These are phyloP conservation scores for Linnemannia schmuckeri DNA, from an alignment of 192 early-diverging fungal species.

Conservation along the genomic window DNA sequence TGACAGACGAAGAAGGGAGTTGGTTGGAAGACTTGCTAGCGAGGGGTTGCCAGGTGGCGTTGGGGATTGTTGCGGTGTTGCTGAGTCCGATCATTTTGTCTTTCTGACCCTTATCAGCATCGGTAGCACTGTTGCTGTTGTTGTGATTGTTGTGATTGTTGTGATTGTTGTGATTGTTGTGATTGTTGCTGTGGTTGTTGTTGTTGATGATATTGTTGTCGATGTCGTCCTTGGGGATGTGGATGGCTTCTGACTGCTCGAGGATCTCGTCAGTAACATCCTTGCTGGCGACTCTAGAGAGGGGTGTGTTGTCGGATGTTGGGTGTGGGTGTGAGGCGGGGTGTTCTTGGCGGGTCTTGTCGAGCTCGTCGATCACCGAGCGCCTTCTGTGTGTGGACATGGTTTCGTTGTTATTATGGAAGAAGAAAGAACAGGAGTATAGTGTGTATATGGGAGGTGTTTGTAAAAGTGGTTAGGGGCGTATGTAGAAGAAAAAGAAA, in stretches of 20 bases:
- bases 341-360: slow-evolving; percentile 29
- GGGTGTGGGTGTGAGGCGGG: slow-evolving; percentile 19
- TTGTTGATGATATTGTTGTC: neutral
- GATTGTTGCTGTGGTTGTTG: neutral
- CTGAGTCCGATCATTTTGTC: slow-evolving; percentile 8
- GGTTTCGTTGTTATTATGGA: neutral
- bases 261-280: slow-evolving; percentile 37
- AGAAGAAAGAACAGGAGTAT: neutral
- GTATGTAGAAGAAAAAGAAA: too few relatives aligned
- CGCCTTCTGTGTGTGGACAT: neutral
- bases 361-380: slow-evolving; percentile 35
- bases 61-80: slow-evolving; percentile 13
- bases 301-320: neutral
- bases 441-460: neutral
- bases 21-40: slow-evolving; percentile 41
- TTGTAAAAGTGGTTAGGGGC: neutral
- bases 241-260: slow-evolving; percentile 24
- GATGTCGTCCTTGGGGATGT: neutral
- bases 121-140: neutral
- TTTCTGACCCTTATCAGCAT: neutral
- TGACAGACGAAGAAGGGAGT: slow-evolving; percentile 14
- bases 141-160: neutral
- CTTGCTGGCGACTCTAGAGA: neutral
- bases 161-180: neutral
- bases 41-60: slow-evolving; percentile 28